phyloP scores from a whole-genome alignment of 371 early-diverging fungal genomes.

The Entomophthora muscae region DNA sequence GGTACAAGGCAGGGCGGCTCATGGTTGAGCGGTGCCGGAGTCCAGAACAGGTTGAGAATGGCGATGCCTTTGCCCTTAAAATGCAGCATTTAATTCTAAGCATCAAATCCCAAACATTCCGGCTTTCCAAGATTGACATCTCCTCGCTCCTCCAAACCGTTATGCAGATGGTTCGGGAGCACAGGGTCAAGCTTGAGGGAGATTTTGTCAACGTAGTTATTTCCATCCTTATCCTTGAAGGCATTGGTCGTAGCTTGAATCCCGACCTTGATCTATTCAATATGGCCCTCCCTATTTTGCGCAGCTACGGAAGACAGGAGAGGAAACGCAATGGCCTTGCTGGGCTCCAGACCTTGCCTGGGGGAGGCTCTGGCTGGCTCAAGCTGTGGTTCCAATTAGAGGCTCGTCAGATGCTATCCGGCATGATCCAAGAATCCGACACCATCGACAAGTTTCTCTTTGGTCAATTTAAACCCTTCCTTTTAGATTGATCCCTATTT shows the following conservation, averaged over 20 bases:
- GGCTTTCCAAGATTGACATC: conserved; percentile 57
- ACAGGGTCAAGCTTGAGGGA: conserved; percentile 83
- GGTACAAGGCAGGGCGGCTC: conserved; percentile 53
- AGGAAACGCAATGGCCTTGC: conserved; percentile 29
- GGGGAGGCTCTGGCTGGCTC: conserved; percentile 31
- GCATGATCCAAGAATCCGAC: neutral
- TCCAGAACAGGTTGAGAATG: conserved; percentile 50
- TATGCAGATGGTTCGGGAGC: conserved; percentile 66
- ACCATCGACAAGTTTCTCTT: neutral
- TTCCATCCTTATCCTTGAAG: conserved; percentile 78
- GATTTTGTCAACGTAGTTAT: conserved; percentile 87
- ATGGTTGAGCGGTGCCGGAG: conserved; percentile 76
- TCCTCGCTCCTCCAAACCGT: conserved; percentile 57
- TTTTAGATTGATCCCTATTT: neutral
- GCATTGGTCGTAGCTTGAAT: conserved; percentile 77
- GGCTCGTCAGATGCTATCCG: conserved; percentile 19
- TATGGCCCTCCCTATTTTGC: conserved; percentile 55
- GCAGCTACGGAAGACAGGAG: conserved; percentile 38
- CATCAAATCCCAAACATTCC: conserved; percentile 50
- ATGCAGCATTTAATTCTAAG: conserved; percentile 57
- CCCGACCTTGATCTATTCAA: conserved; percentile 82
- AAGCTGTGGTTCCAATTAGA: conserved; percentile 67
- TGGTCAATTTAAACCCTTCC: neutral
- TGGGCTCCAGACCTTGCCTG: conserved; percentile 28
- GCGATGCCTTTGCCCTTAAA: conserved; percentile 51